These are phyloP conservation scores for Sugiyamaella boreocaroliniensis DNA, from an alignment of 805 yeast genomes.

Conservation along the genomic window DNA sequence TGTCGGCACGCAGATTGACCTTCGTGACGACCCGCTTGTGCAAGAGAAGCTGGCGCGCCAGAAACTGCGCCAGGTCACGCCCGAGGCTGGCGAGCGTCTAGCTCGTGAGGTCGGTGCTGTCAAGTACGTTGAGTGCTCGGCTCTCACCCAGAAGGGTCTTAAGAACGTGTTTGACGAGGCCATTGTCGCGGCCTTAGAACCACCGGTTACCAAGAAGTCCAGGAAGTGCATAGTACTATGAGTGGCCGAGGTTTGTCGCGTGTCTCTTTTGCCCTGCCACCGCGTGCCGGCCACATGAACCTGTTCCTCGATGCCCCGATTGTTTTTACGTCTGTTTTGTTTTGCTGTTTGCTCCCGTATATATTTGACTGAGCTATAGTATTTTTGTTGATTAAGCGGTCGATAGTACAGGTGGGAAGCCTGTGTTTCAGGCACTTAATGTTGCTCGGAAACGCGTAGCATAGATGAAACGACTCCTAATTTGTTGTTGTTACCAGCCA, in stretches of 20 bases:
- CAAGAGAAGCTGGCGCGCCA: slow-evolving; percentile 78
- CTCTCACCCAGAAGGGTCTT: slow-evolving; percentile 92
- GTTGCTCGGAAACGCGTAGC: too few species aligned
- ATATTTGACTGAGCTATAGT: background rate
- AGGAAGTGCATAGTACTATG: slow-evolving; percentile 74
- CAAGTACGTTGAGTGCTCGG: slow-evolving; percentile 96
- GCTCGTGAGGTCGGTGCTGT: slow-evolving; percentile 94
- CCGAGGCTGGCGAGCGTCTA: slow-evolving; percentile 83
- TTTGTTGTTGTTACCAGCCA: too few species aligned
- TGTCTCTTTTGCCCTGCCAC: background rate
- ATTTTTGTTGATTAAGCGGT: background rate
- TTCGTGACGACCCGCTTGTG: slow-evolving; percentile 87
- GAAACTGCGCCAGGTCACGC: slow-evolving; percentile 67
- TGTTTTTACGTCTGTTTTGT: background rate
- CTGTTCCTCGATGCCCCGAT: background rate
- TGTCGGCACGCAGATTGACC: slow-evolving; percentile 94
- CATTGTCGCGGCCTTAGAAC: slow-evolving; percentile 95
- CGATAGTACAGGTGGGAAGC: too few species aligned
- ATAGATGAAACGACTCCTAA: too few species aligned
- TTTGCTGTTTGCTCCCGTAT: background rate
- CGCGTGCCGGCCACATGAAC: background rate
- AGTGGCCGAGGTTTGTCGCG: slow-evolving; percentile 8
- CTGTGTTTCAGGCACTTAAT: too few species aligned
- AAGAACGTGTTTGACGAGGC: slow-evolving; percentile 99
- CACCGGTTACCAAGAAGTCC: slow-evolving; percentile 82